Percentiles rank a stretch among this genome's conserved stretches.
Evolutionary conservation across 2,329 filamentous ascomycete genomes (phyloP).

Genomic region (Monilinia laxa): DNA sequence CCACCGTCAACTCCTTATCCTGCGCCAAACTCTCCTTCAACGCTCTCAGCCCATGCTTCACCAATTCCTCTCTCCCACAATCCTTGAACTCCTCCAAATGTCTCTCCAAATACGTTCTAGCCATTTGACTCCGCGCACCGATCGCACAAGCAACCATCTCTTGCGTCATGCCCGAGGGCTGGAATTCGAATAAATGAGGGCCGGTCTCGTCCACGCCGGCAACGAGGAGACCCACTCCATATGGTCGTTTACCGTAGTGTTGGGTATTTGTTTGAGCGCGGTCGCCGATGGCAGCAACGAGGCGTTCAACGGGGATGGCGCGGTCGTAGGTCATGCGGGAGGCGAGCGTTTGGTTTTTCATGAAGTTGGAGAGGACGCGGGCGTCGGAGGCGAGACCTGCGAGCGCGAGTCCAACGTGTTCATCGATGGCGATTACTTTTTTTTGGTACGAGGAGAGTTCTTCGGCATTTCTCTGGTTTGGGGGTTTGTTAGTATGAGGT

Average conservation of each 20-base stretch:
- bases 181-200: slow-evolving; percentile 97
- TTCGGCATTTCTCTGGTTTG: slow-evolving; percentile 87
- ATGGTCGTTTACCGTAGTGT: slow-evolving; percentile 93
- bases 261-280: slow-evolving; percentile 98
- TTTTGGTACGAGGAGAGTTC: slow-evolving; percentile 99
- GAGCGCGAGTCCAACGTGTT: slow-evolving; percentile 92
- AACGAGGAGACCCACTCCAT: slow-evolving; percentile 89
- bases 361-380: slow-evolving; percentile 99
- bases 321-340: slow-evolving; percentile 95
- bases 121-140: slow-evolving; percentile 95
- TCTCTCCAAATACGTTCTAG: slow-evolving; percentile 91
- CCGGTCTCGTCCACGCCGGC: slow-evolving; percentile 92
- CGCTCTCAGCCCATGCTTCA: slow-evolving; percentile 85
- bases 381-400: slow-evolving; percentile 96
- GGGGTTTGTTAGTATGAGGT: not conserved
- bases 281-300: slow-evolving; percentile 89
- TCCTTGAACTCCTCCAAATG: slow-evolving; percentile 81
- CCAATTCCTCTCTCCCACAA: slow-evolving; percentile 77
- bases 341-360: slow-evolving; percentile 98
- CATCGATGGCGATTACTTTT: slow-evolving; percentile 96
- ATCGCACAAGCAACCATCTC: slow-evolving; percentile 98
- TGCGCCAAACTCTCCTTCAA: slow-evolving; percentile 94
- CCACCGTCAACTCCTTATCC: slow-evolving; percentile 95
- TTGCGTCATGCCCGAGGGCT: slow-evolving; percentile 91
- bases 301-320: slow-evolving; percentile 83